phyloP scores from a whole-genome alignment of 768 basidiomycete genomes.

The Suillus alpinus region DNA sequence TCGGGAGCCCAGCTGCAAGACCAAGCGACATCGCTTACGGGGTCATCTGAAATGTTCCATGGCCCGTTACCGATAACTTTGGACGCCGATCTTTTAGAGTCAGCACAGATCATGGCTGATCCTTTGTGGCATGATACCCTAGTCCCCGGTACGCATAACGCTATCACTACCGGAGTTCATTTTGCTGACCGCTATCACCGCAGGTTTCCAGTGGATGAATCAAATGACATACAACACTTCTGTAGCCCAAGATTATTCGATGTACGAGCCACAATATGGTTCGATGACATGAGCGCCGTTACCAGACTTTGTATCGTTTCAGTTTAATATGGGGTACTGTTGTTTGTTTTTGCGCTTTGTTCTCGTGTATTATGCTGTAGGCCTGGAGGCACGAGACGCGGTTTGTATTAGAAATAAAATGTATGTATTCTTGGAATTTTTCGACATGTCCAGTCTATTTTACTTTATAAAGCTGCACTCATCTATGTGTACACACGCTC shows the following conservation, averaged over 20 bases:
- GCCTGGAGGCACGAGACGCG: neutral
- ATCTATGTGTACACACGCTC: too few relatives aligned
- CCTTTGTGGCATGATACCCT: conserved; percentile 55
- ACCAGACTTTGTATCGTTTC: neutral
- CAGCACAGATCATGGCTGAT: conserved; percentile 57
- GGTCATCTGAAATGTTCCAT: conserved; percentile 43
- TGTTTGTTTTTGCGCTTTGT: neutral
- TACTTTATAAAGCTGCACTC: too few relatives aligned
- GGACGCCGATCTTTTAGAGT: conserved; percentile 58
- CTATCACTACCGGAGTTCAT: neutral
- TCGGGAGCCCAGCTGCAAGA: neutral
- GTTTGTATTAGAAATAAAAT: neutral
- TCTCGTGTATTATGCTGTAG: neutral
- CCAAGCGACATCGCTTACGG: neutral
- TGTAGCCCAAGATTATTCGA: conserved; percentile 21
- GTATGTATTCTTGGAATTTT: neutral
- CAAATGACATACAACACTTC: conserved; percentile 21
- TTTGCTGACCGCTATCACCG: neutral
- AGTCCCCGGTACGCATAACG: conserved; percentile 46
- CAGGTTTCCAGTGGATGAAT: conserved; percentile 37
- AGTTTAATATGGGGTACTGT: neutral
- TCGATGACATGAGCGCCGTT: conserved; percentile 8
- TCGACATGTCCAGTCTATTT: neutral
- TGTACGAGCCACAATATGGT: conserved; percentile 22
- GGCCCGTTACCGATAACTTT: conserved; percentile 46